phyloP scores from a whole-genome alignment of 2,329 filamentous ascomycete genomes.

The Fusarium sp. region DNA sequence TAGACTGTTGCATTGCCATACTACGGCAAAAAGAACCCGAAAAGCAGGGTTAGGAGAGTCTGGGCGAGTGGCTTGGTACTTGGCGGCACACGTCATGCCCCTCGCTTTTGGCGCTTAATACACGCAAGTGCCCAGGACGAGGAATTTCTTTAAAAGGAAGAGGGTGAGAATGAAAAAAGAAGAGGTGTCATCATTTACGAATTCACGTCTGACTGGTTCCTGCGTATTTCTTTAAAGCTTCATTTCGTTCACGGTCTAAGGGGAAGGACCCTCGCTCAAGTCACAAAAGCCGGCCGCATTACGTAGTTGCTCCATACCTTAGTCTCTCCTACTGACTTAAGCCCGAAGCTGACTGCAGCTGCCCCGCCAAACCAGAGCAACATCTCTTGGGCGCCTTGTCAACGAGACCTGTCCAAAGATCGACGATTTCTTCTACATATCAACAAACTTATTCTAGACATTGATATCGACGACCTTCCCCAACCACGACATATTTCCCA shows the following conservation, averaged over 20 bases:
- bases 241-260: not conserved
- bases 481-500: conserved; percentile 5
- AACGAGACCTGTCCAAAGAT: conserved; percentile 24
- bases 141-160: conserved; percentile 30
- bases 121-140: conserved; percentile 30
- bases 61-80: conserved; percentile 52
- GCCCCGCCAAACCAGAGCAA: conserved; percentile 45
- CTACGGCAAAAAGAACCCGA: conserved; percentile 45
- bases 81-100: conserved; percentile 52
- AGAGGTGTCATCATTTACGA: conserved; percentile 7
- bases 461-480: conserved; percentile 19
- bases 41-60: conserved; percentile 48
- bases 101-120: conserved; percentile 46
- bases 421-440: conserved; percentile 20
- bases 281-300: conserved; percentile 16
- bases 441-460: conserved; percentile 18
- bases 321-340: conserved; percentile 5
- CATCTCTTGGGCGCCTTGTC: conserved; percentile 22
- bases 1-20: conserved; percentile 22
- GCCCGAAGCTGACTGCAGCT: conserved; percentile 38
- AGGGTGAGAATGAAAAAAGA: conserved; percentile 5
- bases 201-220: not conserved
- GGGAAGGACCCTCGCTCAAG: not conserved
- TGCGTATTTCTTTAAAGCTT: conserved; percentile 23
- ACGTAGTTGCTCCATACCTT: conserved; percentile 35